Evolutionary conservation across 1,284 basidiomycete species (phyloP), one percentile per base, ranked within the genome.

Genomic region (Moesziomyces sp.): DNA sequence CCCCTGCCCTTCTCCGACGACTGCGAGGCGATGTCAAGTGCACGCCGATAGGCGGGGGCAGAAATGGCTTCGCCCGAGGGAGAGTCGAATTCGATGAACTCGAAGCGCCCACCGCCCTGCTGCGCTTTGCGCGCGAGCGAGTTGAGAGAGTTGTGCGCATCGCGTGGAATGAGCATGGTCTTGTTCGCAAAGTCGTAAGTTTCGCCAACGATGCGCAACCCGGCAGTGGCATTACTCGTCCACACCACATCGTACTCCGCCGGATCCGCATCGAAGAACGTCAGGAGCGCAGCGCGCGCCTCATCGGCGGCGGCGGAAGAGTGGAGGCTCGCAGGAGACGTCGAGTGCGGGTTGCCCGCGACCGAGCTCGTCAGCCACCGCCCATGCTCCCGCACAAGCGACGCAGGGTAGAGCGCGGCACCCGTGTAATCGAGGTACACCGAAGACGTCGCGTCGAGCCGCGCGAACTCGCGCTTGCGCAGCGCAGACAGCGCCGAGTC

Each of bases 351-450:
- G n/a, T 70, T 70, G 8, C 67, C 67, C 7, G 47, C 52, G 1
- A 70, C 61, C 1, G 11, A 13, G 3, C 4, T 5, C 0, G 7
- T 30, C 28, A 70, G 28, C 57, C 57, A 60, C 10, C 18, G 14
- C 0, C 0, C 9, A 26, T 64, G 53, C n/a, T 34, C 11, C 1
- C 19, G 9, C 19, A 70, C 10, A 1, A 70, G 46, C n/a, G 57
- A 60, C 3, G 30, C 1, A 0, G 67, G 61, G 2, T 48, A 46
- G 0, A 70, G 54, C 2, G 52, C 16, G 0, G 61, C 44, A 8
- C 67, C 67, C 10, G 67, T 70, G 28, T 70, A 70, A 24, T 70
- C 67, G 46, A 70, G 57, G 44, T 70, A 70, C 10, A 70, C 58
- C 1, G 46, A 24, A 3, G 23, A 38, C 26, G 19, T n/a, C 0